Base-by-base conservation (phyloP, 345 rosid species). In the Cardiospermum halicacabum region DNA sequence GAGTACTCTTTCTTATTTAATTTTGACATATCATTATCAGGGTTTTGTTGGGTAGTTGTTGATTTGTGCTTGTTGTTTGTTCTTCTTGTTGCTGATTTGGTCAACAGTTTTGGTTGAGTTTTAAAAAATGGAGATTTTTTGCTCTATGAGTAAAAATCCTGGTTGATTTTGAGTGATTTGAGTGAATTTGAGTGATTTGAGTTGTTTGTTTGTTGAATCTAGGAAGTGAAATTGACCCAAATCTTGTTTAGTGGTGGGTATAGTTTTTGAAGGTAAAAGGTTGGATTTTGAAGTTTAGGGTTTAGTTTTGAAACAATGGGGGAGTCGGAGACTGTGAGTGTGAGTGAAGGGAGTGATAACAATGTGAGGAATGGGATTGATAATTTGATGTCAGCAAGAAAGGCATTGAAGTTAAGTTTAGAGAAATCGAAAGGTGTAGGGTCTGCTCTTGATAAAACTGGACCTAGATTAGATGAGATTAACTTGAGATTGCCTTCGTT, bases 391-490 rank as follows among this genome's bases (percentile, higher is more conserved):
- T 77, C 90, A 60, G 96, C 93, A 8, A 84, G 81, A 21, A 82
- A 81, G 60, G 82, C 90, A 15, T 78, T 94, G 76, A 82, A 79
- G 80, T 73, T 72, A 40, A 84, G 86, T 73, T 76, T 94, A 64
- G 96, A 94, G 72, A 94, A 91, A 80, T 94, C 99, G 0, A 89
- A 80, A 81, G 66, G 84, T 10, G 56, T 91, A 56, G 80, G 84
- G 1, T 58, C 68, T 54, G 85, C 85, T 74, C 82, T 91, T 42
- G 79, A 72, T 30, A 83, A 76, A 66, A 74, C 90, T 2, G 90
- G 95, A 60, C 93, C 93, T 22, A 89, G 91, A 64, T 73, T 94
- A 60, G 82, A 82, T 15, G 96, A 87, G 85, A 89, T 94, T 77
- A 83, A 73, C 69, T 86, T 79, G 47, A 77, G 97, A 67, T 64